A percentile compares a stretch with the other conserved stretches of the same genome.
phyloP scores from a whole-genome alignment of 768 basidiomycete species.

The Hericium alpestre region DNA sequence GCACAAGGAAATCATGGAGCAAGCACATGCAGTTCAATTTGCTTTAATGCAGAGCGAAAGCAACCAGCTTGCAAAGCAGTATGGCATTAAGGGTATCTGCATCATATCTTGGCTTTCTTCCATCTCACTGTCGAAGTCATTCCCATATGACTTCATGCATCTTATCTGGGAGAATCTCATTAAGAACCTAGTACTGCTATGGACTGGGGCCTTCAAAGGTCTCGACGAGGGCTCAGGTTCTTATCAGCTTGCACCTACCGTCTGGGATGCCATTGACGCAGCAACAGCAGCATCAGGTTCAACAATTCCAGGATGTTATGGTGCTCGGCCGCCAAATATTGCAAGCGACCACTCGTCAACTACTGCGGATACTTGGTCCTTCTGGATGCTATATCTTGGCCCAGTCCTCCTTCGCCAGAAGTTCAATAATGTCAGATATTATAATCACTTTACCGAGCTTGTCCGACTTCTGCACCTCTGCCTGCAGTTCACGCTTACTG shows the following conservation, averaged over 20 bases:
- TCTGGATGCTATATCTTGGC: constrained; percentile 30
- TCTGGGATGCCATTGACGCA: constrained; percentile 33
- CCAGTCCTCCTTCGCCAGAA: constrained; percentile 26
- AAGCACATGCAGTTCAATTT: too few relatives aligned
- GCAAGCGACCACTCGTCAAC: constrained; percentile 16
- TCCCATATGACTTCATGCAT: too few relatives aligned
- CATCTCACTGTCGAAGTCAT: too few relatives aligned
- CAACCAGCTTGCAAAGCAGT: too few relatives aligned
- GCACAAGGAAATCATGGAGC: too few relatives aligned
- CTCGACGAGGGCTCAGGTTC: constrained; percentile 21
- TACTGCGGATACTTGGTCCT: constrained; percentile 29
- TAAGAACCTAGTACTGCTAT: constrained; percentile 28
- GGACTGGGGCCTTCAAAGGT: constrained; percentile 32
- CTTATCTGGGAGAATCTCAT: too few relatives aligned
- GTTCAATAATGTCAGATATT: constrained; percentile 26
- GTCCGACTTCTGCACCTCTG: constrained; percentile 26
- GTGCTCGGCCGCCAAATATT: constrained; percentile 25
- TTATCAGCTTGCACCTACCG: constrained; percentile 18
- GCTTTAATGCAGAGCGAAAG: too few relatives aligned
- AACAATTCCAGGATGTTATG: too few relatives aligned
- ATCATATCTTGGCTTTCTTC: too few relatives aligned
- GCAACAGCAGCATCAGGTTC: constrained; percentile 20
- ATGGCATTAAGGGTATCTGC: too few relatives aligned
- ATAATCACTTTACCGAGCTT: constrained; percentile 31
- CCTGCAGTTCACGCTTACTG: too few relatives aligned